A percentile compares a stretch with the other conserved stretches of the same genome.
phyloP scores from a whole-genome alignment of 352 stramenopile genomes.

The Phytophthora niederhauseri region DNA sequence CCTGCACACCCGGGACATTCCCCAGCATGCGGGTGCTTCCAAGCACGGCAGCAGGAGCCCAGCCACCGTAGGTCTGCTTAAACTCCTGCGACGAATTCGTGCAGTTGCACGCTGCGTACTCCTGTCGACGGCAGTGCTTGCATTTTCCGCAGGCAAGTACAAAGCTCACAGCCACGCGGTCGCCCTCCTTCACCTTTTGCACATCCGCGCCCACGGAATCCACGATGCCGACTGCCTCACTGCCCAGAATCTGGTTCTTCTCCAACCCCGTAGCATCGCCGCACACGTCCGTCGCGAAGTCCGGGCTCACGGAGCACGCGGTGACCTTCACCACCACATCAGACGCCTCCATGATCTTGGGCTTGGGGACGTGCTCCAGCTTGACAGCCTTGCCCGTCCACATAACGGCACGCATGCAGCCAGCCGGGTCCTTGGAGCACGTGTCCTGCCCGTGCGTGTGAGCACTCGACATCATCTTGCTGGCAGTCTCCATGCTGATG shows the following conservation, averaged over 20 bases:
- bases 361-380: slow-evolving; percentile 59
- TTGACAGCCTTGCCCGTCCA: slow-evolving; percentile 65
- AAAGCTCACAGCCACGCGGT: slow-evolving; percentile 80
- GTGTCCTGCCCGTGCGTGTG: slow-evolving; percentile 31
- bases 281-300: slow-evolving; percentile 55
- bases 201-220: slow-evolving; percentile 58
- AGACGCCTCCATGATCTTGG: slow-evolving; percentile 53
- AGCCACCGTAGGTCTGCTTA: slow-evolving; percentile 66
- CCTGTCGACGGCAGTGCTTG: slow-evolving; percentile 60
- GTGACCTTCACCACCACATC: slow-evolving; percentile 75
- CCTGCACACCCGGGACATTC: slow-evolving; percentile 70
- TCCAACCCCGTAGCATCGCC: slow-evolving; percentile 48
- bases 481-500: slow-evolving; percentile 31
- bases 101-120: slow-evolving; percentile 74
- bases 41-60: slow-evolving; percentile 67
- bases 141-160: slow-evolving; percentile 73
- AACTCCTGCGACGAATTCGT: slow-evolving; percentile 77
- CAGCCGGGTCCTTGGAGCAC: slow-evolving; percentile 41
- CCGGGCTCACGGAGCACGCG: slow-evolving; percentile 61
- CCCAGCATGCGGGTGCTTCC: slow-evolving; percentile 56
- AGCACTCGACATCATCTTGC: slow-evolving; percentile 33
- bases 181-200: slow-evolving; percentile 55
- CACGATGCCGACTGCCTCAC: slow-evolving; percentile 71
- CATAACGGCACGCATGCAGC: slow-evolving; percentile 66
- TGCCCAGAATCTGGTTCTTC: slow-evolving; percentile 69